Percentiles rank a stretch among this genome's conserved stretches.
These are phyloP conservation scores for Eragrostis tef DNA, from an alignment of 202 grass and related monocot species.

Conservation along the genomic window DNA sequence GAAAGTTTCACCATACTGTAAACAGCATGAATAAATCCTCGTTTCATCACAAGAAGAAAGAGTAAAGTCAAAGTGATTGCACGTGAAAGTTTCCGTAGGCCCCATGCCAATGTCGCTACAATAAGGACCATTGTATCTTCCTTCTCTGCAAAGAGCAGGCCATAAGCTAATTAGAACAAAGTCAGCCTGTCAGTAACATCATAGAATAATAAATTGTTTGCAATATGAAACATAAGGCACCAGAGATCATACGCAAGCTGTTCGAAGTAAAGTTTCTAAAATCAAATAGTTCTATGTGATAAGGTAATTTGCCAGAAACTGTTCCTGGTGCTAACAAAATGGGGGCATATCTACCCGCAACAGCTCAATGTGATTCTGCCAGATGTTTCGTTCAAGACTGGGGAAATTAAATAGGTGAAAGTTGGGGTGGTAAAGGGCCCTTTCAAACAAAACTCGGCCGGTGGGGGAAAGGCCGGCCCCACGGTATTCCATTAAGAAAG, in stretches of 20 bases:
- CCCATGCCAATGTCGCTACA: constrained; percentile 92
- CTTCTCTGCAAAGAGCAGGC: constrained; percentile 61
- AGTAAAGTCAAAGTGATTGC: constrained; percentile 86
- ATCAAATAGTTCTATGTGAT: constrained; percentile 14
- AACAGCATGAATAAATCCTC: constrained; percentile 94
- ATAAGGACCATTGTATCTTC: constrained; percentile 89
- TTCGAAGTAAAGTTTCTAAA: constrained; percentile 23
- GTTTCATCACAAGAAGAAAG: constrained; percentile 96
- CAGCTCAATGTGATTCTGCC: too few relatives aligned
- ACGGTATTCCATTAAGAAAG: too few relatives aligned
- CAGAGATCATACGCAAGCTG: background rate
- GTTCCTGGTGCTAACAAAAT: background rate
- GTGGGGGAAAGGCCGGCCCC: too few relatives aligned
- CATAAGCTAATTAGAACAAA: constrained; percentile 31
- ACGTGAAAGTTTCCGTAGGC: constrained; percentile 88
- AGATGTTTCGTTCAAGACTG: too few relatives aligned
- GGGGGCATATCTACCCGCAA: background rate
- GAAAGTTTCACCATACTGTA: constrained; percentile 92
- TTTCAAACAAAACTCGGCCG: too few relatives aligned
- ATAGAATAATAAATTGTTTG: constrained; percentile 39
- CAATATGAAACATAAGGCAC: constrained; percentile 34
- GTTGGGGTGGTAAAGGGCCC: background rate
- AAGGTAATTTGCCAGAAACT: constrained; percentile 6
- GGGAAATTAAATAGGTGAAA: too few relatives aligned
- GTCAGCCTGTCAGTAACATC: constrained; percentile 8